These are phyloP conservation scores for Nemania sp. DNA, from an alignment of 2,329 filamentous ascomycete species.

Conservation along the genomic window DNA sequence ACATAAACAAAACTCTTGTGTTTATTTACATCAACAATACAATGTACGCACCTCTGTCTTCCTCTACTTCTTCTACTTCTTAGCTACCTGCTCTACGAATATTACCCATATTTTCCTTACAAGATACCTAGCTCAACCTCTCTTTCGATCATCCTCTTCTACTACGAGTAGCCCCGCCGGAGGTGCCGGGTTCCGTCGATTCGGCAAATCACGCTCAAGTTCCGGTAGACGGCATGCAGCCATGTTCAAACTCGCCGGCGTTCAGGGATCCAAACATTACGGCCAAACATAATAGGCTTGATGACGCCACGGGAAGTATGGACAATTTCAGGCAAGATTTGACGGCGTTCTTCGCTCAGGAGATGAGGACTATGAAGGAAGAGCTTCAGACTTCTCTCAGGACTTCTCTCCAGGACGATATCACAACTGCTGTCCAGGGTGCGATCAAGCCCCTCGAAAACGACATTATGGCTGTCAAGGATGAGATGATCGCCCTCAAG, in stretches of 20 bases:
- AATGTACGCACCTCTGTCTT: not conserved
- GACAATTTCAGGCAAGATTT: not conserved
- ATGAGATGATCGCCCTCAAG: too few species aligned
- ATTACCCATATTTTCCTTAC: not conserved
- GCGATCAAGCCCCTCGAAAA: too few species aligned
- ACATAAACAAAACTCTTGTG: not conserved
- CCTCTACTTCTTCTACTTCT: not conserved
- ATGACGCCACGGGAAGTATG: not conserved
- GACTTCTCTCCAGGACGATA: too few species aligned
- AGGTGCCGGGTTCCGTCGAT: not conserved
- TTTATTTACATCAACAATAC: constrained; percentile 2
- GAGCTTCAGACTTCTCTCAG: too few species aligned
- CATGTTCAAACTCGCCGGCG: not conserved
- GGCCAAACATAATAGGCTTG: not conserved
- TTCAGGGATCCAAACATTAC: constrained; percentile 1
- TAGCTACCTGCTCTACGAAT: not conserved
- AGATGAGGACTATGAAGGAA: too few species aligned
- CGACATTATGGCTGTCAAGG: too few species aligned
- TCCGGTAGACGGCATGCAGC: not conserved
- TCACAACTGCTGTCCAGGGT: too few species aligned
- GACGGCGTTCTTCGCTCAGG: not conserved
- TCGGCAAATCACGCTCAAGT: not conserved
- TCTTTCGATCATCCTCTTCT: not conserved
- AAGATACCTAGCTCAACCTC: not conserved
- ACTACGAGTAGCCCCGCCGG: not conserved